Base-by-base conservation (phyloP, 2,329 filamentous ascomycete species). In the Rachicladosporium sp. region DNA sequence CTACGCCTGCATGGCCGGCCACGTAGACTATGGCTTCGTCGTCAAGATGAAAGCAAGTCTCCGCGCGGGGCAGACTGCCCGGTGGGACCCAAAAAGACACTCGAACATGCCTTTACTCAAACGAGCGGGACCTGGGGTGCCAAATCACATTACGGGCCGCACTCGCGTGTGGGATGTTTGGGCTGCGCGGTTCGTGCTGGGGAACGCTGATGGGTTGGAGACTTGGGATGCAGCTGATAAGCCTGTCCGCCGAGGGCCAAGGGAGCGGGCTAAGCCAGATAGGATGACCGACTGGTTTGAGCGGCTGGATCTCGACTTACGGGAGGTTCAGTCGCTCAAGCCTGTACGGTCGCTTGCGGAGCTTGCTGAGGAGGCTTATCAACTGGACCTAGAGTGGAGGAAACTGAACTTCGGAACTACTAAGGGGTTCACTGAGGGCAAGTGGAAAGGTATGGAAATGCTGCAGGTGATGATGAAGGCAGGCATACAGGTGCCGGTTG, bases 1-100 rank as follows among this genome's bases (percentile, higher is more conserved):
- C 6, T 56, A 59, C 41, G 55, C 55, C 10, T 58, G 54, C 40
- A 44, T 47, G 10, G 36, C 43, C 12, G 54, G 54, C 3, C 38
- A 52, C 10, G 45, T 52, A 4, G 34, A 35, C 4, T 37, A 31
- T n/a, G 5, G 15, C 4, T 43, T 52, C 35, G 31, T 38, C 4
- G 11, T 31, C 12, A 42, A 38, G 23, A 42, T 55, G 10, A 11
- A 37, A 4, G 10, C 27, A 3, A 51, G 44, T 34, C 23, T 53
- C 33, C 23, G 23, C 23, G 23, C 23, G 23, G 23, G 23, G 23
- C 23, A 27, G 7, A 27, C 23, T 27, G 5, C 6, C 23, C 23
- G 23, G 23, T 27, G 23, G 23, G 23, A 27, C 23, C 23, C 23
- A 3, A 27, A 27, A 27, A 6, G 23, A 27, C 30, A 38, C 15